A percentile compares a stretch with the other conserved stretches of the same genome.
Conservation (phyloP, 306 rosid genomes). For the Psophocarpus tetragonolobus region DNA sequence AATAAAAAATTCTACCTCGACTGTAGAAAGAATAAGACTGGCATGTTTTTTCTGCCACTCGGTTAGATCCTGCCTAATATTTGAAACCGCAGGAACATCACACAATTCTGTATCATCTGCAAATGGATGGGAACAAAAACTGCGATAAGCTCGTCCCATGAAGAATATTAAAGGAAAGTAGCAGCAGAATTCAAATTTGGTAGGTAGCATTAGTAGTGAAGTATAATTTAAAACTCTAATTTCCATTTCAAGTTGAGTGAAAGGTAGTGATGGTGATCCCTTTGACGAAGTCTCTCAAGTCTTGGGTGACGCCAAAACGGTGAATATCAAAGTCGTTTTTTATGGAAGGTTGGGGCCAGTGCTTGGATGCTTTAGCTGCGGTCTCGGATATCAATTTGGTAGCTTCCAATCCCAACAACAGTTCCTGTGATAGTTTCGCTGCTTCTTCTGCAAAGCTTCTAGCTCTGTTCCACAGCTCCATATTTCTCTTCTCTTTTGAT, state of each 20-base stretch:
- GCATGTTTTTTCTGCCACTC: slow-evolving; percentile 85
- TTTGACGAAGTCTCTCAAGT: slow-evolving; percentile 64
- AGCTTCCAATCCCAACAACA: slow-evolving; percentile 40
- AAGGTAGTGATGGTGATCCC: slow-evolving; percentile 67
- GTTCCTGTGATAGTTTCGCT: slow-evolving; percentile 53
- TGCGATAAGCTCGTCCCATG: slow-evolving; percentile 5
- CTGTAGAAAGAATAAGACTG: slow-evolving; percentile 59
- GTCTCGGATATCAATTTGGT: slow-evolving; percentile 51
- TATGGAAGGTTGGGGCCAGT: background rate
- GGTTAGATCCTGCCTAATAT: slow-evolving; percentile 66
- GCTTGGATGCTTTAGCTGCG: slow-evolving; percentile 67
- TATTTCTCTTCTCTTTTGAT: slow-evolving; percentile 28
- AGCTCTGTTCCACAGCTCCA: slow-evolving; percentile 79
- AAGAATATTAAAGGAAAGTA: slow-evolving; percentile 3
- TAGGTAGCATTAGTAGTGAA: background rate
- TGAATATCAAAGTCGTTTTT: slow-evolving; percentile 25
- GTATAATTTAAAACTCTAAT: background rate
- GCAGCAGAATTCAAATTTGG: background rate
- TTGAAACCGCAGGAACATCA: slow-evolving; percentile 58
- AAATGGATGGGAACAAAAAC: slow-evolving; percentile 20
- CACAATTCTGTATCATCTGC: slow-evolving; percentile 60
- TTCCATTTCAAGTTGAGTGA: background rate
- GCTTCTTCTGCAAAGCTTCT: slow-evolving; percentile 70
- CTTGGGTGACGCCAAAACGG: slow-evolving; percentile 60
- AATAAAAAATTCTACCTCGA: slow-evolving; percentile 53